phyloP scores from a whole-genome alignment of 1,139 yeast genomes.

The Protomyces gravidus region DNA sequence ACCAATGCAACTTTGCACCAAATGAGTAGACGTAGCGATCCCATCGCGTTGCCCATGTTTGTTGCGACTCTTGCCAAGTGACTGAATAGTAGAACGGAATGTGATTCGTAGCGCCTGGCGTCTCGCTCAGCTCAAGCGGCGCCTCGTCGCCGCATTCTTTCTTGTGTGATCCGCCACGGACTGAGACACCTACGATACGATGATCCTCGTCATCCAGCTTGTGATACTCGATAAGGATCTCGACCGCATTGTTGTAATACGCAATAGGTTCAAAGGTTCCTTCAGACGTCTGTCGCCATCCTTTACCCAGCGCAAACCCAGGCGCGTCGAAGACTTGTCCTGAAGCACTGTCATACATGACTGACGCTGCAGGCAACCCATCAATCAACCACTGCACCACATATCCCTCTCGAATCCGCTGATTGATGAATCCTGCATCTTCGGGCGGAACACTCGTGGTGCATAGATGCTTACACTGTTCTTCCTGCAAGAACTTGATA shows the following conservation, averaged over 20 bases:
- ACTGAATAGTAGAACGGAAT: conserved; percentile 60
- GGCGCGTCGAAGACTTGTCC: conserved; percentile 57
- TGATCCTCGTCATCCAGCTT: conserved; percentile 60
- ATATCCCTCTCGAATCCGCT: conserved; percentile 75
- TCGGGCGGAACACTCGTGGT: conserved; percentile 52
- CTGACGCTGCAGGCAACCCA: conserved; percentile 87
- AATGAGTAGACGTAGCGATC: conserved; percentile 88
- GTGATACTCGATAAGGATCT: conserved; percentile 76
- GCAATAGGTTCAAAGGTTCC: conserved; percentile 40
- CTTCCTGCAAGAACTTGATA: conserved; percentile 68
- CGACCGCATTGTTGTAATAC: conserved; percentile 73
- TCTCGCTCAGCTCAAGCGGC: conserved; percentile 34
- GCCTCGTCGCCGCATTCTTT: conserved; percentile 43
- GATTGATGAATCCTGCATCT: conserved; percentile 70
- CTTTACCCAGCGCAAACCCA: conserved; percentile 72
- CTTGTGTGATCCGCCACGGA: conserved; percentile 62
- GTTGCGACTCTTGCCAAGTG: conserved; percentile 59
- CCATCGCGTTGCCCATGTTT: conserved; percentile 99
- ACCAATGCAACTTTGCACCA: conserved; percentile 94
- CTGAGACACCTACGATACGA: conserved; percentile 88
- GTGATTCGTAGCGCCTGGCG: conserved; percentile 36
- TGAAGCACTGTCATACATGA: conserved; percentile 51
- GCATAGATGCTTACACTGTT: conserved; percentile 65
- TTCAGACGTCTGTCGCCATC: conserved; percentile 42
- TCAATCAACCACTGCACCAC: conserved; percentile 90